Evolutionary conservation across 108 stramenopile genomes (phyloP).

Genomic region (Parmales sp.): DNA sequence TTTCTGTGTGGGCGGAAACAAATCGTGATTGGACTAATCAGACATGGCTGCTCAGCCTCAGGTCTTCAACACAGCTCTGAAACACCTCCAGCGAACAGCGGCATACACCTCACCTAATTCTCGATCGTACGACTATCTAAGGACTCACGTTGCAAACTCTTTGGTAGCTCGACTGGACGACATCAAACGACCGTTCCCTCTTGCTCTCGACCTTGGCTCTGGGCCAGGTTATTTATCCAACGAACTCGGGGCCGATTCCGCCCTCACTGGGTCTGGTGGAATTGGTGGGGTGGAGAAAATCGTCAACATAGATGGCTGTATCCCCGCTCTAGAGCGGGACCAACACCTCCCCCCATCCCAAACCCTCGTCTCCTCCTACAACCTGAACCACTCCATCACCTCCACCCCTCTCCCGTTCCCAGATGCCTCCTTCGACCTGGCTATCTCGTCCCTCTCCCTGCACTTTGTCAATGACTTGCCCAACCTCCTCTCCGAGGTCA

Average conservation of each 20-base stretch:
- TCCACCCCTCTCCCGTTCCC: conserved; percentile 57
- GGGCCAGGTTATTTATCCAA: conserved; percentile 52
- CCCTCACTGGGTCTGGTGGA: conserved; percentile 40
- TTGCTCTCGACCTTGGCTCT: conserved; percentile 68
- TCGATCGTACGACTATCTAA: conserved; percentile 78
- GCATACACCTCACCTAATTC: too few species aligned
- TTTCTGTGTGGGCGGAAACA: too few species aligned
- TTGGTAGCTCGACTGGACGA: conserved; percentile 75
- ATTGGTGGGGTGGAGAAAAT: conserved; percentile 70
- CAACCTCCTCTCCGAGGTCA: conserved; percentile 50
- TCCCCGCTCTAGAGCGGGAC: conserved; percentile 51
- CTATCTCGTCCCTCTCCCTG: conserved; percentile 67
- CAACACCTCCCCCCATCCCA: conserved; percentile 50
- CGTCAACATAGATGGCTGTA: conserved; percentile 60
- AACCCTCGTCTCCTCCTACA: conserved; percentile 57
- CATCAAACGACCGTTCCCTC: conserved; percentile 55
- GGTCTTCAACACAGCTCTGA: too few species aligned
- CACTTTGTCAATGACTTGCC: conserved; percentile 96
- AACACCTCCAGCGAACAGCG: too few species aligned
- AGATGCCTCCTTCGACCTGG: conserved; percentile 85
- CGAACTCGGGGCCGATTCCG: conserved; percentile 48
- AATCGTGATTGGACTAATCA: too few species aligned
- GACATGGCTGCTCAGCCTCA: too few species aligned
- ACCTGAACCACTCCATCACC: conserved; percentile 53
- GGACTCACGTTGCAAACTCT: conserved; percentile 54